phyloP scores from a whole-genome alignment of 1,284 basidiomycete genomes.

The Austropuccinia psidii region DNA sequence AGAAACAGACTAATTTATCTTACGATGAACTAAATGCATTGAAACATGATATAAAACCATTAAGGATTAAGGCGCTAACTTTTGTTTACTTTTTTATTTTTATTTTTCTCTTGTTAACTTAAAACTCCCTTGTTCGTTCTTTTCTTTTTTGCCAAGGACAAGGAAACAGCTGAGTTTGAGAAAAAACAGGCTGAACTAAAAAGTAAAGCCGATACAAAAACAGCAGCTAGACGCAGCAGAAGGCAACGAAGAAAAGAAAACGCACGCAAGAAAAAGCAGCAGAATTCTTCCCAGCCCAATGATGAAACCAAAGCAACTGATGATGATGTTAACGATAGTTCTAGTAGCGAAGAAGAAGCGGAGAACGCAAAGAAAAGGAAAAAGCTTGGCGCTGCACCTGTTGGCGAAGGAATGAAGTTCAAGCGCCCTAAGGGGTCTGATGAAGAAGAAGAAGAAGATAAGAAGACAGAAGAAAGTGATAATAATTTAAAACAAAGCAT shows the following conservation, averaged over 20 bases:
- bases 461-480: not conserved
- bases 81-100: not conserved
- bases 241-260: slow-evolving; percentile 47
- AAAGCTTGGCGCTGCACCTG: slow-evolving; percentile 28
- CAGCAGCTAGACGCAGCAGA: slow-evolving; percentile 82
- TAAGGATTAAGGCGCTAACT: not conserved
- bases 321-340: not conserved
- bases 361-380: slow-evolving; percentile 23
- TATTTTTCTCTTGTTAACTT: not conserved
- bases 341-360: not conserved
- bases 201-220: slow-evolving; percentile 67
- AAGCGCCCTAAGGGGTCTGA: not conserved
- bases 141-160: slow-evolving; percentile 54
- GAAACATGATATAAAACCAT: not conserved
- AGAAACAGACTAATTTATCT: slow-evolving; percentile 7
- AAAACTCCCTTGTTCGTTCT: not conserved
- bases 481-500: slow-evolving; percentile 18
- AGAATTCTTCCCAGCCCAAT: not conserved
- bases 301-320: slow-evolving; percentile 48
- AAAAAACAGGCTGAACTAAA: slow-evolving; percentile 60
- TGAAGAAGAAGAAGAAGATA: slow-evolving; percentile 18
- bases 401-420: slow-evolving; percentile 23
- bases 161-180: slow-evolving; percentile 60
- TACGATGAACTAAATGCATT: not conserved
- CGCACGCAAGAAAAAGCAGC: slow-evolving; percentile 10